Evolutionary conservation across 805 yeast species (phyloP), one percentile per base, ranked within the genome.

Genomic region (Candida morakotiae): DNA sequence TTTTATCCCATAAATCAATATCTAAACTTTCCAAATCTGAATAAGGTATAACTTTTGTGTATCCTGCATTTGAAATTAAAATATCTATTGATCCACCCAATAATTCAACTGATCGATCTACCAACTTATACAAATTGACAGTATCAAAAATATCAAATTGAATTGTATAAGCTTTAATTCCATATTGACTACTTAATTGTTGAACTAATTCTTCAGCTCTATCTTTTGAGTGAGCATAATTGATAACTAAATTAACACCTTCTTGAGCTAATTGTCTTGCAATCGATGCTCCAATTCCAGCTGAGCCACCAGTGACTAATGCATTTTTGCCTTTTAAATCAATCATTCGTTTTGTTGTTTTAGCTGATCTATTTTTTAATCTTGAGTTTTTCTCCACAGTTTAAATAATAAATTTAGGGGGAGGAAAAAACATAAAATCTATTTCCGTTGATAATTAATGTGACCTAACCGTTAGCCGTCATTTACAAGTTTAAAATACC

Each of bases 31-130:
- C 62, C 27, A 62, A 42, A 35, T 61, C 60, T 11, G 49, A 47
- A 39, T 51, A 51, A 10, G 63, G 55, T 11, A 58, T 46, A 27
- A 56, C 44, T 35, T 59, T 51, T 9, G 68, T 62, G 64, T 65
- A 62, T 3, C 67, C 67, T 6, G 63, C 66, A 41, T 62, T 62
- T 10, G 67, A 60, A 10, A 62, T 47, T 16, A 62, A 64, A 20
- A 68, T 66, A 39, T 64, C 67, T 13, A 68, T 45, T 9, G 23
- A 21, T 11, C 51, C 40, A 8, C 58, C 60, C 19, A 58, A 49
- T 15, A 44, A 43, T 17, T 34, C 46, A 9, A 49, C 49, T 3
- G 61, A 52, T 27, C 14, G 16, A 11, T 48, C 52, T 3, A 68
- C 58, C 15, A 60, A 45, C 21, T 38, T 34, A 15, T 49, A 52